Conservation (phyloP, 1,284 basidiomycete species). For the Pterulicium gracile region DNA sequence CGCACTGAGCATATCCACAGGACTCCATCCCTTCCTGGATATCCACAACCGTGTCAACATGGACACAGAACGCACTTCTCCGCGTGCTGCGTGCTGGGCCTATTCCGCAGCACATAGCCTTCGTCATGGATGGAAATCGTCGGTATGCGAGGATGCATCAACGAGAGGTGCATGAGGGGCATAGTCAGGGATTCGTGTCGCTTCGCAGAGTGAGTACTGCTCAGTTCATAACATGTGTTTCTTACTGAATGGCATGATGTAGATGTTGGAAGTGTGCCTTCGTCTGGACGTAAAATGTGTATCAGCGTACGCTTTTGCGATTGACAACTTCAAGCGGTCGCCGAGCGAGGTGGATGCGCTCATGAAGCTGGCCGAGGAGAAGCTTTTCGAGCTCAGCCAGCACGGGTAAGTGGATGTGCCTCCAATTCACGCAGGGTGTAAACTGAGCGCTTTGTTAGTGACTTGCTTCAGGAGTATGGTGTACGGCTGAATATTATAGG, state of each 20-base stretch:
- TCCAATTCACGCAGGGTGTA: no score
- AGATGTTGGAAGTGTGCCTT: conserved; percentile 76
- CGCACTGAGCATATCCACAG: no score
- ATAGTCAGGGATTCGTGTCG: conserved; percentile 78
- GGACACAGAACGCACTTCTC: conserved; percentile 38
- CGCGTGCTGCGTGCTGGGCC: conserved; percentile 71
- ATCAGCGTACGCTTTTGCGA: conserved; percentile 91
- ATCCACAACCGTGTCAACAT: conserved; percentile 19
- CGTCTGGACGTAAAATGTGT: conserved; percentile 72
- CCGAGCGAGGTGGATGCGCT: conserved; percentile 80
- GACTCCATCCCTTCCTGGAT: conserved; percentile 23
- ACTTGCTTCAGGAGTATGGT: conserved; percentile 71
- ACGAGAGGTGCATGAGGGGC: conserved; percentile 64
- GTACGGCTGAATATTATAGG: conserved; percentile 85
- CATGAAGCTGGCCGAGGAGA: conserved; percentile 79
- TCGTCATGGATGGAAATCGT: conserved; percentile 98
- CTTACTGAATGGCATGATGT: conserved; percentile 1
- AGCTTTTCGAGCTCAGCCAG: conserved; percentile 71
- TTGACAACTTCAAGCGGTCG: conserved; percentile 94
- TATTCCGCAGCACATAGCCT: conserved; percentile 85
- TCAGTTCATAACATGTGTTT: not conserved
- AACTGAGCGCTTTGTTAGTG: no score
- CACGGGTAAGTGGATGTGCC: no score
- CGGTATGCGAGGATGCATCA: conserved; percentile 75
- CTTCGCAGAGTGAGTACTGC: conserved; percentile 57